Conservation (phyloP, 2,329 filamentous ascomycete genomes). For the Talaromyces sp. region DNA sequence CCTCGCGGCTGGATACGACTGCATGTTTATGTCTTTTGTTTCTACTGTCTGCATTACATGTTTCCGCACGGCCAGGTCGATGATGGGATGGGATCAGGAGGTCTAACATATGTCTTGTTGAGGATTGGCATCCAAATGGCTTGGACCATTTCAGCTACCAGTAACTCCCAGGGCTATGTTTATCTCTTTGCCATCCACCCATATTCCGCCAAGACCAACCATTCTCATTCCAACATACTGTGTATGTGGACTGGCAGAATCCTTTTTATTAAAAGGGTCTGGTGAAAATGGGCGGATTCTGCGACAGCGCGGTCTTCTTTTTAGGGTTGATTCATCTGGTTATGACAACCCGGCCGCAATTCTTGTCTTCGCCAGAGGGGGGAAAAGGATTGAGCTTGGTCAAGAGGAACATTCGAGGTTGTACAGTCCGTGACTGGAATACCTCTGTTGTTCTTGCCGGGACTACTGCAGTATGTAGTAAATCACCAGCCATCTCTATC, state of each 20-base stretch:
- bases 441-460: background rate
- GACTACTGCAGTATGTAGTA: no score
- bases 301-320: slow-evolving; percentile 4
- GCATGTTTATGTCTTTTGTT: slow-evolving; percentile 32
- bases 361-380: background rate
- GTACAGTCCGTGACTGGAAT: slow-evolving; percentile 7
- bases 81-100: background rate
- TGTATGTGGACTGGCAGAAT: slow-evolving; percentile 9
- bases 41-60: slow-evolving; percentile 23
- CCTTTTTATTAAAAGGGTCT: slow-evolving; percentile 9
- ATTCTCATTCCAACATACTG: slow-evolving; percentile 12
- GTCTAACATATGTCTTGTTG: background rate
- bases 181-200: background rate
- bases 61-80: background rate
- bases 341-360: slow-evolving; percentile 5
- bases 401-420: background rate
- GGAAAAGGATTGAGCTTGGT: background rate
- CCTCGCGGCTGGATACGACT: slow-evolving; percentile 46
- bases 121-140: background rate
- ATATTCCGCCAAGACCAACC: background rate
- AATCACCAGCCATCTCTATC: background rate
- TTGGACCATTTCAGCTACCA: slow-evolving; percentile 2
- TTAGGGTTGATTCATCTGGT: slow-evolving; percentile 2
- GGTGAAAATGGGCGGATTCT: slow-evolving; percentile 8
- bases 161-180: background rate